Percentiles rank a stretch among this genome's conserved stretches.
These are phyloP conservation scores for Lipomyces orientalis DNA, from an alignment of 805 yeast species.

Conservation along the genomic window DNA sequence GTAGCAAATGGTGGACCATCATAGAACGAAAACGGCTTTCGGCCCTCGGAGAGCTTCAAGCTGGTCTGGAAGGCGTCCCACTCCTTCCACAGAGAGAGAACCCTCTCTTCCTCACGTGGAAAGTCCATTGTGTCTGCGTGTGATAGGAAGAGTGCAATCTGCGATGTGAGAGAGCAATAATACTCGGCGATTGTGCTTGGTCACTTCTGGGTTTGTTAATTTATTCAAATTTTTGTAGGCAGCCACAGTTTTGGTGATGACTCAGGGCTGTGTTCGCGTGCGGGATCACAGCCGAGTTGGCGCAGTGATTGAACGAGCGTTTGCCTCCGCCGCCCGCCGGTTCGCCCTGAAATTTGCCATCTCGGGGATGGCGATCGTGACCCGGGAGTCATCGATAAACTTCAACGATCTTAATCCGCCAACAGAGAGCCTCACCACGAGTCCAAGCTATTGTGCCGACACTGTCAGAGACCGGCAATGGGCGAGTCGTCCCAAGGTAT, in stretches of 20 bases:
- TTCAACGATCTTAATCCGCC: background rate
- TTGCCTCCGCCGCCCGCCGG: background rate
- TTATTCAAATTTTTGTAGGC: background rate
- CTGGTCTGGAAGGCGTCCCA: conserved; percentile 93
- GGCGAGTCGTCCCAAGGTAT: conserved; percentile 29
- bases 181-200: too few species aligned
- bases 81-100: conserved; percentile 82
- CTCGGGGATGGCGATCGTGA: too few species aligned
- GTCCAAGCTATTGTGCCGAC: background rate
- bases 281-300: background rate
- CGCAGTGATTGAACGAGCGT: background rate
- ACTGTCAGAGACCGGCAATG: conserved; percentile 3
- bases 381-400: background rate
- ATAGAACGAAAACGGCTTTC: conserved; percentile 87
- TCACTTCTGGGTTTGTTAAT: too few species aligned
- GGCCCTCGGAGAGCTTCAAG: conserved; percentile 78
- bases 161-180: background rate
- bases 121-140: conserved; percentile 55
- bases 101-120: conserved; percentile 87
- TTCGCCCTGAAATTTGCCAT: background rate
- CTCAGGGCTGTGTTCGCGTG: background rate
- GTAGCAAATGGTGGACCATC: conserved; percentile 99
- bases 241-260: background rate
- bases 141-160: background rate
- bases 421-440: background rate